Conservation (phyloP, 2,329 filamentous ascomycete genomes). For the Penicillium digitatum region DNA sequence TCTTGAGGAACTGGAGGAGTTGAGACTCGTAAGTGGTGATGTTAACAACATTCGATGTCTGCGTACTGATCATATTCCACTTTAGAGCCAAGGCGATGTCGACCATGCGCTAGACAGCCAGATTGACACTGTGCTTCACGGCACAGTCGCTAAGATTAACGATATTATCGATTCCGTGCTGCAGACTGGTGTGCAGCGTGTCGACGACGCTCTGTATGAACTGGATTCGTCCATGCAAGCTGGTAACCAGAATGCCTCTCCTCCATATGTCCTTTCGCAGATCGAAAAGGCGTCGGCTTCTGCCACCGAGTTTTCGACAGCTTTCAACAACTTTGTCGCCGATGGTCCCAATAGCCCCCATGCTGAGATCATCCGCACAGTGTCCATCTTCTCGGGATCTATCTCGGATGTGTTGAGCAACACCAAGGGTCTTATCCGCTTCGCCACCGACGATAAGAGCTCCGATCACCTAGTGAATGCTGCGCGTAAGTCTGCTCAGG, state of each 20-base stretch:
- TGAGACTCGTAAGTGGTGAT: constrained; percentile 54
- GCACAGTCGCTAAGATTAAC: constrained; percentile 88
- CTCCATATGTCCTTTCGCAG: constrained; percentile 89
- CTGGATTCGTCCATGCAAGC: constrained; percentile 97
- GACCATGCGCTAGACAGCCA: constrained; percentile 82
- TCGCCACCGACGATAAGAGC: constrained; percentile 95
- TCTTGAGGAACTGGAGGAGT: constrained; percentile 83
- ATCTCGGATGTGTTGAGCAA: constrained; percentile 93
- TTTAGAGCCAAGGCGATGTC: constrained; percentile 63
- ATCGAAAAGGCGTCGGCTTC: constrained; percentile 94
- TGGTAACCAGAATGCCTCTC: constrained; percentile 95
- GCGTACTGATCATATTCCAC: background rate
- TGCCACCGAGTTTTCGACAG: constrained; percentile 94
- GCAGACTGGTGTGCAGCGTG: constrained; percentile 84
- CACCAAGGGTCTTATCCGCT: constrained; percentile 87
- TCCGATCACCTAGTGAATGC: constrained; percentile 77
- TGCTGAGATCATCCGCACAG: constrained; percentile 85
- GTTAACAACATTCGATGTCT: background rate
- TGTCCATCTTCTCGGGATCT: constrained; percentile 84
- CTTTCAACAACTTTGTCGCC: constrained; percentile 98
- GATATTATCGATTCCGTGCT: constrained; percentile 96
- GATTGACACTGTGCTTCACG: constrained; percentile 81
- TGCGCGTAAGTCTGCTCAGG: constrained; percentile 76
- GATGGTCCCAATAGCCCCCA: constrained; percentile 90
- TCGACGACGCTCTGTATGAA: constrained; percentile 95